phyloP scores from a whole-genome alignment of 768 basidiomycete species.

The Termitomyces sp. region DNA sequence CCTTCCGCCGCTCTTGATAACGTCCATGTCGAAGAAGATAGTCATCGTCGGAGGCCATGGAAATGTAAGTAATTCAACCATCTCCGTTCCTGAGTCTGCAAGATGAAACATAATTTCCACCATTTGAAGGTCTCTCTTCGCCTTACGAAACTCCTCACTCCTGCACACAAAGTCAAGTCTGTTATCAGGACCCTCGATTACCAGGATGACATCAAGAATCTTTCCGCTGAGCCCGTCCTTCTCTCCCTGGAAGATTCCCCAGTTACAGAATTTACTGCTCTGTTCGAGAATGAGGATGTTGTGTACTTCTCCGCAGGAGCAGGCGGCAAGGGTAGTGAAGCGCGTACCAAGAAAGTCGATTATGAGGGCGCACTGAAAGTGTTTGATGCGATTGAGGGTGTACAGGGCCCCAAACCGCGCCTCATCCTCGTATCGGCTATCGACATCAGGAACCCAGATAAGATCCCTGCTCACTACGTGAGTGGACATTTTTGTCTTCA shows the following conservation, averaged over 20 bases:
- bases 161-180: slow-evolving; percentile 41
- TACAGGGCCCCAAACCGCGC: slow-evolving; percentile 41
- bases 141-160: slow-evolving; percentile 43
- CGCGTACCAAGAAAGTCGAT: slow-evolving; percentile 50
- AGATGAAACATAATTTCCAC: background rate
- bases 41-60: slow-evolving; percentile 51
- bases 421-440: slow-evolving; percentile 56
- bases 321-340: slow-evolving; percentile 52
- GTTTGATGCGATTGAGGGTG: slow-evolving; percentile 58
- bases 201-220: slow-evolving; percentile 35
- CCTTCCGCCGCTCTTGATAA: background rate
- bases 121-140: slow-evolving; percentile 35
- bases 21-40: slow-evolving; percentile 31
- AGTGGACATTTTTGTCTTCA: slow-evolving; percentile 11
- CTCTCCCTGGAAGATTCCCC: slow-evolving; percentile 53
- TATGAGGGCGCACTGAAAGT: slow-evolving; percentile 64
- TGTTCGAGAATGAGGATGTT: slow-evolving; percentile 37
- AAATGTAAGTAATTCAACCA: slow-evolving; percentile 25
- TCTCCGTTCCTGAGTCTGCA: background rate
- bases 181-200: slow-evolving; percentile 49
- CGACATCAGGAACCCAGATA: slow-evolving; percentile 46
- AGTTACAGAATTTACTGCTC: slow-evolving; percentile 35
- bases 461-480: slow-evolving; percentile 48
- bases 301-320: slow-evolving; percentile 48
- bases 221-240: slow-evolving; percentile 40